Percentiles rank a stretch among this genome's conserved stretches.
Conservation (phyloP, 352 stramenopile species). For the Globisporangium nagaii region DNA sequence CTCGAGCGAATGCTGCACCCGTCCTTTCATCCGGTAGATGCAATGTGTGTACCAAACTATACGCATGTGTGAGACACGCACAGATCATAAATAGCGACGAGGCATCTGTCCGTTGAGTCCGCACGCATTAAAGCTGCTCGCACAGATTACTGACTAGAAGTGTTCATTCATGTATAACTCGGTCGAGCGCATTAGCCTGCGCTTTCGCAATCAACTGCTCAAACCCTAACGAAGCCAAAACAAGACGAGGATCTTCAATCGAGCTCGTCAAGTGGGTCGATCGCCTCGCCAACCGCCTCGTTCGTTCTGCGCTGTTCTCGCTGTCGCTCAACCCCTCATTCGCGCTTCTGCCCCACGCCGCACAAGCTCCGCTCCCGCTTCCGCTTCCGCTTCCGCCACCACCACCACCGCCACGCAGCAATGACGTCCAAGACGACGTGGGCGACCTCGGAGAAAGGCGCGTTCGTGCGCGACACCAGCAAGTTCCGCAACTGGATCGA, state of each 20-base stretch:
- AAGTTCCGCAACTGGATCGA: conserved; percentile 84
- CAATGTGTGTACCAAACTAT: too few relatives aligned
- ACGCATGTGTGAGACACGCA: too few relatives aligned
- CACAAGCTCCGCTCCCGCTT: neutral
- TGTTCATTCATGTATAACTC: too few relatives aligned
- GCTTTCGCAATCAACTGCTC: too few relatives aligned
- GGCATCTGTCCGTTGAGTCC: too few relatives aligned
- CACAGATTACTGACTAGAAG: too few relatives aligned
- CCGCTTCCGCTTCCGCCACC: too few relatives aligned
- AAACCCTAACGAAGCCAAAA: too few relatives aligned
- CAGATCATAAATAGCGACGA: too few relatives aligned
- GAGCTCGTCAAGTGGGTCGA: neutral
- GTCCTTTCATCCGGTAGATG: neutral
- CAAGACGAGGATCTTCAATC: neutral
- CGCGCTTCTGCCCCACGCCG: conserved; percentile 3
- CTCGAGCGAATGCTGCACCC: neutral
- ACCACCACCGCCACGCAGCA: neutral
- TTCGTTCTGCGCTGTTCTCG: neutral
- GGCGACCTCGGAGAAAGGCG: conserved; percentile 59
- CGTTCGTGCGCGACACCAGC: conserved; percentile 65
- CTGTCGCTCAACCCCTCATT: conserved; percentile 7
- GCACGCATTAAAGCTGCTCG: too few relatives aligned
- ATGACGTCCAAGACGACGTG: conserved; percentile 70
- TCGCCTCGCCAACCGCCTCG: neutral
- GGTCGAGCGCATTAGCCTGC: too few relatives aligned